Conservation (phyloP, 352 stramenopile genomes). For the Pythium brassicae region DNA sequence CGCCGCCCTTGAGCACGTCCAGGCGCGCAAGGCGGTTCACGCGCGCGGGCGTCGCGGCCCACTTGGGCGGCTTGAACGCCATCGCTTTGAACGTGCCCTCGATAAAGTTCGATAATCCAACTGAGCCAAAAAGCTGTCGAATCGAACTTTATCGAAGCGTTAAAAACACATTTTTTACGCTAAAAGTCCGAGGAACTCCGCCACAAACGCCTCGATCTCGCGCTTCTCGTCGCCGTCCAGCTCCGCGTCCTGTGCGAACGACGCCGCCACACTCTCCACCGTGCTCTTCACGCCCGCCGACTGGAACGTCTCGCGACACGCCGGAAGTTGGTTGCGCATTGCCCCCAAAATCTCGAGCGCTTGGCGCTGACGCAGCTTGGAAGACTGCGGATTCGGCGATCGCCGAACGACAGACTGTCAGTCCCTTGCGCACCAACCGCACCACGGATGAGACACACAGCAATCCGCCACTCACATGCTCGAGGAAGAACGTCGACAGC, state of each 20-base stretch:
- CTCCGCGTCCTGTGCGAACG: conserved; percentile 23
- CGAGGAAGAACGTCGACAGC: conserved; percentile 42
- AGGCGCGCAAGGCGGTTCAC: conserved; percentile 42
- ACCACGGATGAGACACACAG: not conserved
- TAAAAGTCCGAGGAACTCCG: conserved; percentile 26
- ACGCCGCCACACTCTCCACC: conserved; percentile 24
- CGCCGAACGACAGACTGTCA: conserved; percentile 3
- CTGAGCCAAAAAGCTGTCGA: no score
- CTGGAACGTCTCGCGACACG: conserved; percentile 38
- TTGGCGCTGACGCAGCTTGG: conserved; percentile 35
- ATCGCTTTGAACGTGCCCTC: not conserved
- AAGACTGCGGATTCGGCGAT: conserved; percentile 16
- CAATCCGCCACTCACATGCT: conserved; percentile 27
- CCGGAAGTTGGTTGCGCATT: conserved; percentile 58
- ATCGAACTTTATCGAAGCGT: no score
- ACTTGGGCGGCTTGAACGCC: conserved; percentile 24
- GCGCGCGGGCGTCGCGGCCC: conserved; percentile 38
- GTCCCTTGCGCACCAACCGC: not conserved
- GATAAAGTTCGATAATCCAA: no score
- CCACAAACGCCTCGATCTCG: conserved; percentile 41
- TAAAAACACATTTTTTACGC: not conserved
- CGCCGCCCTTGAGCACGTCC: conserved; percentile 47
- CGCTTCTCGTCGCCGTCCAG: conserved; percentile 52
- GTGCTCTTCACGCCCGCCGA: conserved; percentile 31
- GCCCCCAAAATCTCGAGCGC: conserved; percentile 51